Evolutionary conservation across 305 asterid genomes (phyloP).

Genomic region (Fraxinus sp.): DNA sequence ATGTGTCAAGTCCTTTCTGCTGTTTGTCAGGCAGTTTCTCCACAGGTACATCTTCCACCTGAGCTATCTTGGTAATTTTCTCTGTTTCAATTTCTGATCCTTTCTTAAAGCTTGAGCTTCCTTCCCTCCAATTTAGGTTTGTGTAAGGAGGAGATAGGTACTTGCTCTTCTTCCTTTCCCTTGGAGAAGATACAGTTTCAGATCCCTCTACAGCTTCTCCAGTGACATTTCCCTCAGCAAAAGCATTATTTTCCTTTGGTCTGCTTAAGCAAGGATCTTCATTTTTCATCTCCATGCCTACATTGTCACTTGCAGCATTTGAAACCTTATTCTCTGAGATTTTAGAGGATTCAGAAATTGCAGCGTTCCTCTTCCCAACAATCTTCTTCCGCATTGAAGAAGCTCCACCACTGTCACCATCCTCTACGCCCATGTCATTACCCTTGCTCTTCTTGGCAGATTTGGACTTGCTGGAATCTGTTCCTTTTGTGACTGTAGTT

Average conservation of each 20-base stretch:
- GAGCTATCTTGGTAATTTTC: constrained; percentile 31
- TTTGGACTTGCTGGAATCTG: neutral
- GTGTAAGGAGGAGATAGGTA: constrained; percentile 77
- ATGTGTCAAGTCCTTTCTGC: constrained; percentile 9
- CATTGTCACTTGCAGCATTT: constrained; percentile 11
- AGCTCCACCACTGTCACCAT: constrained; percentile 19
- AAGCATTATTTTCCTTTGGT: constrained; percentile 22
- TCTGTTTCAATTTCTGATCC: constrained; percentile 31
- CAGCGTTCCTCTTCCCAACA: constrained; percentile 35
- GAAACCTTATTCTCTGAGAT: constrained; percentile 19
- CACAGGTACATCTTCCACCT: constrained; percentile 29
- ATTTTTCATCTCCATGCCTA: neutral
- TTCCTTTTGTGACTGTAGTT: constrained; percentile 4
- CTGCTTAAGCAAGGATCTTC: constrained; percentile 23
- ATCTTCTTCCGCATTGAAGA: constrained; percentile 22
- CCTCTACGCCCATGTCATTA: constrained; percentile 28
- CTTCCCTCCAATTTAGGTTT: constrained; percentile 28
- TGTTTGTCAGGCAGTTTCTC: constrained; percentile 14
- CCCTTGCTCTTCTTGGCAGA: constrained; percentile 30
- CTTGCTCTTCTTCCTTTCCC: constrained; percentile 88
- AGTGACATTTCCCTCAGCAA: constrained; percentile 16
- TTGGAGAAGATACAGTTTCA: constrained; percentile 39
- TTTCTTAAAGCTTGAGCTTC: constrained; percentile 31
- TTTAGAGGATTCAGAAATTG: constrained; percentile 18
- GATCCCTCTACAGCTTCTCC: constrained; percentile 30